Conservation (phyloP, 228 moss, liverwort and hornwort species). For the Sphagnum magellanicum region DNA sequence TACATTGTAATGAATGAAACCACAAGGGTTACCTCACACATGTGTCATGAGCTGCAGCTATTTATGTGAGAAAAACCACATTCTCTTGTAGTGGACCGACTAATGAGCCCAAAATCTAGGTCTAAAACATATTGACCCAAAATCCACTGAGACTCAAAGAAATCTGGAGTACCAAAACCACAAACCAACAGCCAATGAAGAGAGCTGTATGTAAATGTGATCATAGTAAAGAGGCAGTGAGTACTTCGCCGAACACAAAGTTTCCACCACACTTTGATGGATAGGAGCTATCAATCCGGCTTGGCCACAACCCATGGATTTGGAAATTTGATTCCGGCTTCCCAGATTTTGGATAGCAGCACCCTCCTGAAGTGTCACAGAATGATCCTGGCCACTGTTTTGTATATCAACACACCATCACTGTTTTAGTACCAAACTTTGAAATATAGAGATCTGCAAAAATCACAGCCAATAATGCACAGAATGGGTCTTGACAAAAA, state of each 20-base stretch:
- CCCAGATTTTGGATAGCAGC: slow-evolving; percentile 42
- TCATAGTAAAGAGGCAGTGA: neutral
- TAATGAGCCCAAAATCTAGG: neutral
- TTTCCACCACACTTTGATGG: slow-evolving; percentile 14
- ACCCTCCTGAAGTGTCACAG: slow-evolving; percentile 23
- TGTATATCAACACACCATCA: too few relatives aligned
- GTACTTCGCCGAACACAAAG: too few relatives aligned
- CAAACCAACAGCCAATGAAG: neutral
- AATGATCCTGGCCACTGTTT: slow-evolving; percentile 39
- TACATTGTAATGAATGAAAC: too few relatives aligned
- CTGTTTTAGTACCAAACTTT: too few relatives aligned
- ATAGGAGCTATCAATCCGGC: slow-evolving; percentile 32
- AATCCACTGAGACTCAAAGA: neutral
- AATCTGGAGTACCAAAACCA: neutral
- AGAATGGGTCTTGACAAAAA: too few relatives aligned
- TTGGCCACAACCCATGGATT: slow-evolving; percentile 46
- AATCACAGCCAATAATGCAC: too few relatives aligned
- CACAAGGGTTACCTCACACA: too few relatives aligned
- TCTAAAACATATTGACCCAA: neutral
- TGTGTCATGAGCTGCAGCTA: too few relatives aligned
- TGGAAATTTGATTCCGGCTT: slow-evolving; percentile 35
- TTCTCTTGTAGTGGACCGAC: too few relatives aligned
- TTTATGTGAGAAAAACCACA: too few relatives aligned
- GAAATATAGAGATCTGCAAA: too few relatives aligned
- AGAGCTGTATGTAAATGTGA: neutral